Evolutionary conservation across 306 rosid species (phyloP).

Genomic region (Inga leiocalycina): DNA sequence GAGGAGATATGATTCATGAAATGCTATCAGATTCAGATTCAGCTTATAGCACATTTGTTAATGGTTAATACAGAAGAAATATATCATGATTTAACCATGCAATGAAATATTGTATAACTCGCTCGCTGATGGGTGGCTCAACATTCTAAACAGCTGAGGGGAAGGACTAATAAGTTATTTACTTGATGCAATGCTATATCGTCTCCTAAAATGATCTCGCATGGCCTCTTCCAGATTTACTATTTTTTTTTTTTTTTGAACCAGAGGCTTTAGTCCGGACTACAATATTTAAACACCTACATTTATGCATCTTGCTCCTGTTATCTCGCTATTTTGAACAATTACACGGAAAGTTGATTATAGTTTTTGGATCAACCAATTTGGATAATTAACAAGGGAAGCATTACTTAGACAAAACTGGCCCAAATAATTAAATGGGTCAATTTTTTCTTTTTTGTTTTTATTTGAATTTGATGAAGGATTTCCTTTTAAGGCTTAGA

Average conservation of each 20-base stretch:
- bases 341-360: background rate
- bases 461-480: too few species aligned
- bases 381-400: background rate
- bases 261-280: background rate
- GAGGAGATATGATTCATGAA: constrained; percentile 37
- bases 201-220: background rate
- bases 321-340: background rate
- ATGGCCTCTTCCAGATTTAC: background rate
- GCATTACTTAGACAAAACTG: background rate
- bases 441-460: too few species aligned
- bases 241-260: background rate
- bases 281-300: background rate
- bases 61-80: background rate
- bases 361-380: background rate
- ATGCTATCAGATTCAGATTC: constrained; percentile 41
- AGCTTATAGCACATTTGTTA: constrained; percentile 19
- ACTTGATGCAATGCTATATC: constrained; percentile 1
- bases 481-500: too few species aligned
- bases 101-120: constrained; percentile 18
- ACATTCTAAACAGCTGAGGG: constrained; percentile 3
- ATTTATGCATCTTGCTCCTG: background rate
- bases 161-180: constrained; percentile 39
- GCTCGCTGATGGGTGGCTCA: constrained; percentile 42
- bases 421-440: background rate
- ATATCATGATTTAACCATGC: background rate